A percentile compares a stretch with the other conserved stretches of the same genome.
phyloP scores from a whole-genome alignment of 2,329 filamentous ascomycete species.

The Lachnellula occidentalis region DNA sequence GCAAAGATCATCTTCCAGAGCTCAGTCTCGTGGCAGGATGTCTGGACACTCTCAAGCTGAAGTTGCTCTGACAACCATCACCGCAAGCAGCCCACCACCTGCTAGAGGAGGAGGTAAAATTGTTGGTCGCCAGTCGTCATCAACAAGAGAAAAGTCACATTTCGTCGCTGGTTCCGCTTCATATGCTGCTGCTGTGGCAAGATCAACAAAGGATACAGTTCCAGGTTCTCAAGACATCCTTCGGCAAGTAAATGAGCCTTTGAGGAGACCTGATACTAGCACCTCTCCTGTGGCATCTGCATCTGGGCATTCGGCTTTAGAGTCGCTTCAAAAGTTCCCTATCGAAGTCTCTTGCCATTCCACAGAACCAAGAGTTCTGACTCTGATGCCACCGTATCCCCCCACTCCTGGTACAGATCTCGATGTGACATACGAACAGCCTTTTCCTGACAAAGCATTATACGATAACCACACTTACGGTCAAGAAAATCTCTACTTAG shows the following conservation, averaged over 20 bases:
- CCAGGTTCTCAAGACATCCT: conserved; percentile 9
- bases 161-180: conserved; percentile 27
- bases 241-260: conserved; percentile 6
- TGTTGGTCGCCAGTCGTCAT: conserved; percentile 21
- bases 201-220: conserved; percentile 18
- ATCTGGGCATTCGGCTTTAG: conserved; percentile 15
- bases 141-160: conserved; percentile 16
- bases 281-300: conserved; percentile 2
- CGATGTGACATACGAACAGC: conserved; percentile 7
- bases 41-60: conserved; percentile 36
- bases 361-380: conserved; percentile 1
- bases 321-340: conserved; percentile 19
- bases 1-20: conserved; percentile 9
- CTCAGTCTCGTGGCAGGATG: conserved; percentile 21
- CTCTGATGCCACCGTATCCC: conserved; percentile 16
- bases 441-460: conserved; percentile 4
- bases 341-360: neutral
- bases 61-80: conserved; percentile 39
- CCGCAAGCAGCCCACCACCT: conserved; percentile 33
- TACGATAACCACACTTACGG: conserved; percentile 8
- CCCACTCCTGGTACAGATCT: conserved; percentile 6
- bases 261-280: conserved; percentile 6
- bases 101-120: conserved; percentile 27
- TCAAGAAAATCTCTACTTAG: conserved; percentile 11
- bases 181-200: conserved; percentile 27